Conservation (phyloP, 2,329 filamentous ascomycete genomes). For the Didymellaceae sp. region DNA sequence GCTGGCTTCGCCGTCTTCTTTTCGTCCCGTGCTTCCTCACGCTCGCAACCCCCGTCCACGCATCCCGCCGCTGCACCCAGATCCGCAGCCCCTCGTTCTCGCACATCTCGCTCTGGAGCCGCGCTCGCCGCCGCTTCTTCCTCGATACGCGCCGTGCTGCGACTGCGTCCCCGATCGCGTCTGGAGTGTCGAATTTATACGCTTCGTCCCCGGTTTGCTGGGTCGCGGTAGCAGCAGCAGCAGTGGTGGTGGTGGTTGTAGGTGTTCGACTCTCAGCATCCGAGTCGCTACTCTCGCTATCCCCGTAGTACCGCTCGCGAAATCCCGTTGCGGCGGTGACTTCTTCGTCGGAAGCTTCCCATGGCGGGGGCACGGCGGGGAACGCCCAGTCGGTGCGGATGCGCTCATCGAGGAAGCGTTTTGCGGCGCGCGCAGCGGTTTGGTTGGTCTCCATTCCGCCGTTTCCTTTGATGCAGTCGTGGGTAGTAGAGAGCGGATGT, state of each 20-base stretch:
- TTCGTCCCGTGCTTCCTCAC: constrained; percentile 51
- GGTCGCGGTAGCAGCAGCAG: constrained; percentile 23
- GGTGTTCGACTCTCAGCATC: constrained; percentile 29
- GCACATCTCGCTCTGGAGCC: constrained; percentile 52
- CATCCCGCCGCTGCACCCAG: constrained; percentile 77
- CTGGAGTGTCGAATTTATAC: constrained; percentile 55
- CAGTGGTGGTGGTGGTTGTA: background rate
- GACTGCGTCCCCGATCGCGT: constrained; percentile 51
- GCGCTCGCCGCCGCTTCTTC: constrained; percentile 47
- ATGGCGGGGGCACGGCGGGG: constrained; percentile 41
- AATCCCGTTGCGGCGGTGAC: constrained; percentile 45
- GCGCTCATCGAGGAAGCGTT: constrained; percentile 50
- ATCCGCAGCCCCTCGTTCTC: constrained; percentile 86
- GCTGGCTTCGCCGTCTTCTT: background rate
- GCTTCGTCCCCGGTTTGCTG: constrained; percentile 33
- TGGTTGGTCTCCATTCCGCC: constrained; percentile 53
- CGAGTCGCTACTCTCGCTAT: constrained; percentile 34
- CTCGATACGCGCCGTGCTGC: constrained; percentile 36
- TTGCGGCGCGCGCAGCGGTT: constrained; percentile 51
- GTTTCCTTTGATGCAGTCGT: no score
- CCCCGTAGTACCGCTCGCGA: constrained; percentile 54
- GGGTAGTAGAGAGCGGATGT: no score
- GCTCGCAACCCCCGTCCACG: constrained; percentile 77
- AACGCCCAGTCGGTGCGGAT: constrained; percentile 56
- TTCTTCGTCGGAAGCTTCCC: constrained; percentile 45